Evolutionary conservation across 169 alveolate species (phyloP), one percentile per base, ranked within the genome.

Genomic region (Plasmodium blacklocki): DNA sequence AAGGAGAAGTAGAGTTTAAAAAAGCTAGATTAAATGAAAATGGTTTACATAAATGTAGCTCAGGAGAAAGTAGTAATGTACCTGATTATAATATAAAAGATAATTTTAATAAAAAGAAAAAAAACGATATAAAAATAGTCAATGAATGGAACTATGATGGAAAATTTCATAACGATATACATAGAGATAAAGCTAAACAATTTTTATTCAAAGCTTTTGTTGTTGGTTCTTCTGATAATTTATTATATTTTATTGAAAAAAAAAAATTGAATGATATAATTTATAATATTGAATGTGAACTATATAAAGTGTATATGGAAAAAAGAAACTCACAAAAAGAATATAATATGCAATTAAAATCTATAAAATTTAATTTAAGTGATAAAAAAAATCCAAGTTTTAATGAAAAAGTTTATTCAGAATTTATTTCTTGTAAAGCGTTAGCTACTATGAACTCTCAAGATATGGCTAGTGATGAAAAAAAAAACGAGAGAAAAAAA

Each of bases 391-490:
- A 97, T 78, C 96, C 98, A 9, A 95, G 93, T 15, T 95, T 97
- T 89, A 97, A 95, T 62, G 92, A 92, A 56, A 94, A 93, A 76
- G 75, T 97, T 62, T 89, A 96, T 89, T 90, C 83, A n/a, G 98
- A 98, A 19, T 89, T 88, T 58, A 94, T 97, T 11, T 66, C 96
- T 0, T 95, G 98, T 8, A 94, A 83, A 49, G 92, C 80, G 29
- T 92, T 97, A 80, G 98, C 97, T 32, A 80, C 88, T n/a, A 97
- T 98, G 99, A 94, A 93, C 63, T 95, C 97, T 18, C 94, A 88
- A 39, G 99, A 98, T 29, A 97, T 98, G 98, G 98, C 98, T 29
- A 93, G 96, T 58, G 98, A 96, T 60, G 98, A 96, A 75, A 96
- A 96, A 90, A 97, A 97, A 92, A 93, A 93, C 49, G 97, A 97